Percentiles rank a stretch among this genome's conserved stretches.
Conservation (phyloP, 2,329 filamentous ascomycete species). For the Tolypocladium amazonense region DNA sequence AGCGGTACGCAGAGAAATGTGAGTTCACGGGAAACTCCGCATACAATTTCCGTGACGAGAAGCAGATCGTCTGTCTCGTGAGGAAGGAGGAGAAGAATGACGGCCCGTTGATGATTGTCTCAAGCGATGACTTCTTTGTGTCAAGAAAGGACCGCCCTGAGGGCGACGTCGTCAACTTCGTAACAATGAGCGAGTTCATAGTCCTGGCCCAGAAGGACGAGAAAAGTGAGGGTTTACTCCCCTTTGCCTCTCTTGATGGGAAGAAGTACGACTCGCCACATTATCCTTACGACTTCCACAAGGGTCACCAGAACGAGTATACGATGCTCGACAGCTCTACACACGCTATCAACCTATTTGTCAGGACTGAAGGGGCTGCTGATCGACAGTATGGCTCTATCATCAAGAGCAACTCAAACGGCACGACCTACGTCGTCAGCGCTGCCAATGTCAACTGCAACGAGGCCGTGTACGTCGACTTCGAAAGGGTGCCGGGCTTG, state of each 20-base stretch:
- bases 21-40: constrained; percentile 67
- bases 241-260: constrained; percentile 79
- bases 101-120: constrained; percentile 58
- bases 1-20: constrained; percentile 68
- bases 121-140: constrained; percentile 71
- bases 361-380: constrained; percentile 59
- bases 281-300: constrained; percentile 77
- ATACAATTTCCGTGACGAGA: constrained; percentile 39
- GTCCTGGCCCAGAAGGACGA: constrained; percentile 70
- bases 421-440: constrained; percentile 86
- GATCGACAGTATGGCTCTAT: constrained; percentile 72
- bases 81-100: constrained; percentile 46
- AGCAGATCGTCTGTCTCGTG: constrained; percentile 49
- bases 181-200: constrained; percentile 94
- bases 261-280: constrained; percentile 69
- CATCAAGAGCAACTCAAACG: constrained; percentile 97
- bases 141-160: constrained; percentile 47
- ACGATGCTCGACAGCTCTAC: constrained; percentile 93
- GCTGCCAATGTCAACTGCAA: constrained; percentile 75
- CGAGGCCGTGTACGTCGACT: constrained; percentile 71
- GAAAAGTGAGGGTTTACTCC: constrained; percentile 57
- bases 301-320: constrained; percentile 70
- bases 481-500: constrained; percentile 87
- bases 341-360: constrained; percentile 88
- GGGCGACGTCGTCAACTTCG: constrained; percentile 62